A percentile compares a stretch with the other conserved stretches of the same genome.
Conservation (phyloP, 2,329 filamentous ascomycete species). For the Teratosphaeria destructans region DNA sequence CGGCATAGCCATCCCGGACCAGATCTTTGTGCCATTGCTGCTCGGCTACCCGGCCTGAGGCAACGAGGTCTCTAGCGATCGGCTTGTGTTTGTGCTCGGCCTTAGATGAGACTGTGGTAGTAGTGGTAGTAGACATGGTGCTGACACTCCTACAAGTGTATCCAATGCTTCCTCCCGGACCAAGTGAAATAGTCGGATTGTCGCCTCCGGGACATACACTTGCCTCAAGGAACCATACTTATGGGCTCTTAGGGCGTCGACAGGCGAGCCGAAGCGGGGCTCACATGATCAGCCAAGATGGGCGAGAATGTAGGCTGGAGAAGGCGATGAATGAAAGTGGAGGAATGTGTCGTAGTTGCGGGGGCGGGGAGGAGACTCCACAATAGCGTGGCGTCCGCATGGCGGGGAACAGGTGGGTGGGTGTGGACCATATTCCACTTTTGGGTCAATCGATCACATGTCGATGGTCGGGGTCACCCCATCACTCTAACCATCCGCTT, state of each 20-base stretch:
- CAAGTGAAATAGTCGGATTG: too few relatives aligned
- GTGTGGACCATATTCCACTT: too few relatives aligned
- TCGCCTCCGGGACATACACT: neutral
- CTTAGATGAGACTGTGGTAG: neutral
- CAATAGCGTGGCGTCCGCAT: too few relatives aligned
- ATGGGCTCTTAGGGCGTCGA: neutral
- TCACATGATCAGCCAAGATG: neutral
- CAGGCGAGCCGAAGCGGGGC: neutral
- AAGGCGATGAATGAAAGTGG: neutral
- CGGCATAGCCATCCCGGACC: constrained; percentile 33
- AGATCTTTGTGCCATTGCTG: constrained; percentile 24
- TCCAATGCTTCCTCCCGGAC: too few relatives aligned
- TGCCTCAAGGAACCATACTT: neutral
- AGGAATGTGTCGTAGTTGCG: neutral
- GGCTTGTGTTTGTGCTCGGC: neutral
- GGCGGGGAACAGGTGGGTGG: too few relatives aligned
- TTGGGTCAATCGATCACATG: neutral
- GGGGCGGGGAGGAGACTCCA: neutral
- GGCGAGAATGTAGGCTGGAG: neutral
- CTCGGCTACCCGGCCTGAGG: neutral
- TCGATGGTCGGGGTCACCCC: neutral
- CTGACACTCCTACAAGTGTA: neutral
- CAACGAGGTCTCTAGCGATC: neutral
- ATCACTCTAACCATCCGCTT: too few relatives aligned
- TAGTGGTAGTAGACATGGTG: neutral